Percentiles rank a stretch among this genome's conserved stretches.
phyloP scores from a whole-genome alignment of 306 rosid species.

The Acacia crassicarpa region DNA sequence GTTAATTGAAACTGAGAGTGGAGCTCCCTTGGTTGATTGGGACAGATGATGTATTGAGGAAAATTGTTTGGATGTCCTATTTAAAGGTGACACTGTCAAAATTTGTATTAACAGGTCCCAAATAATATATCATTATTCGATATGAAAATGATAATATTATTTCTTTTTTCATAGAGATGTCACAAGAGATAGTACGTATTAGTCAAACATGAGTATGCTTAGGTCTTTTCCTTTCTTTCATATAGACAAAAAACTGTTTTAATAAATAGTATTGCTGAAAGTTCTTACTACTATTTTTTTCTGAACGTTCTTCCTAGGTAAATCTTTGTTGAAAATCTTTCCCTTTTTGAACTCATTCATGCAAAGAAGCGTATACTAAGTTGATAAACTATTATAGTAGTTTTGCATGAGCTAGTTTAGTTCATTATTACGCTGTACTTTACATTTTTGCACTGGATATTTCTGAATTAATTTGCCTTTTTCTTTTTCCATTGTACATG shows the following conservation, averaged over 20 bases:
- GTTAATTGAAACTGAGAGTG: not conserved
- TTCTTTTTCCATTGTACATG: not conserved
- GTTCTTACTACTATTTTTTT: not conserved
- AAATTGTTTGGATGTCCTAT: not conserved
- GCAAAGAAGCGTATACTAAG: not conserved
- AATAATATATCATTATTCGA: not conserved
- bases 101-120: not conserved
- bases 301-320: not conserved
- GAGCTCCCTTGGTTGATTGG: not conserved
- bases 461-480: slow-evolving; percentile 13
- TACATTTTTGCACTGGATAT: slow-evolving; percentile 2
- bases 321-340: slow-evolving; percentile 12
- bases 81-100: not conserved
- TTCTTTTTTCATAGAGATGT: not conserved
- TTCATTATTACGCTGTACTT: slow-evolving; percentile 16
- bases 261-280: not conserved
- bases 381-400: not conserved
- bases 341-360: not conserved
- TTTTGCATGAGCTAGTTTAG: slow-evolving; percentile 5
- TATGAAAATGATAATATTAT: not conserved
- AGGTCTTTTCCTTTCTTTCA: not conserved
- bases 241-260: not conserved
- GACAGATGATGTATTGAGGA: not conserved
- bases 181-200: not conserved
- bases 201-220: not conserved